These are phyloP conservation scores for Antitrichia curtipendula DNA, from an alignment of 225 moss, liverwort and hornwort genomes.

Conservation along the genomic window DNA sequence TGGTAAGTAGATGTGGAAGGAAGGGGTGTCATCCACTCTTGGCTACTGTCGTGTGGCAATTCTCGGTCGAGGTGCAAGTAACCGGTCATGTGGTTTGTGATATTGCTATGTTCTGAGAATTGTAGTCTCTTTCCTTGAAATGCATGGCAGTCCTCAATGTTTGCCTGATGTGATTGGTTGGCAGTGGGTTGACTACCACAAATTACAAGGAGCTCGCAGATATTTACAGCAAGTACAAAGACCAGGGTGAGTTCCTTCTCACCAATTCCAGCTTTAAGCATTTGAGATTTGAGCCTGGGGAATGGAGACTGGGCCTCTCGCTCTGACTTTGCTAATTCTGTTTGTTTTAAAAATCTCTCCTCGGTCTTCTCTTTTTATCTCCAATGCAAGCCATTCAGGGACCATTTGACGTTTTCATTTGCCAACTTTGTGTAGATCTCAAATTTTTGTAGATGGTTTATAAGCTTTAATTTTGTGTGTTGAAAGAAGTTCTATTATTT, in stretches of 20 bases:
- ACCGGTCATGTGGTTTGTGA: not conserved
- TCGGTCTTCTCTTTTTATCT: not conserved
- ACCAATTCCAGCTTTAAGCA: not conserved
- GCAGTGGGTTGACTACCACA: conserved; percentile 63
- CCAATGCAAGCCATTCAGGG: not conserved
- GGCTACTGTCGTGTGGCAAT: not conserved
- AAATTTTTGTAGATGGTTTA: not conserved
- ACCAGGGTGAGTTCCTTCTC: conserved; percentile 18
- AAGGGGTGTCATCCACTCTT: not conserved
- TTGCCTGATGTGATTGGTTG: not conserved
- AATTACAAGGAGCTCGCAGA: conserved; percentile 80
- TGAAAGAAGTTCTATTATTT: not conserved
- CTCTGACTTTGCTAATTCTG: not conserved
- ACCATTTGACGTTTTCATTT: not conserved
- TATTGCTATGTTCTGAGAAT: not conserved
- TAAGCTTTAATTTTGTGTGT: not conserved
- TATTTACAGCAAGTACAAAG: conserved; percentile 46
- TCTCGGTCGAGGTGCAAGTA: not conserved
- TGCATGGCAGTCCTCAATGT: not conserved
- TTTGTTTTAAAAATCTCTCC: not conserved
- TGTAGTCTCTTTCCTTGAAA: not conserved
- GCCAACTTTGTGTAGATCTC: not conserved
- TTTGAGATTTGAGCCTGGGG: not conserved
- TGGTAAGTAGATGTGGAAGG: conserved; percentile 33
- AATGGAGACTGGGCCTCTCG: not conserved